Percentiles rank a stretch among this genome's conserved stretches.
phyloP scores from a whole-genome alignment of 176 grass and related monocot species.

The Oryza meridionalis region DNA sequence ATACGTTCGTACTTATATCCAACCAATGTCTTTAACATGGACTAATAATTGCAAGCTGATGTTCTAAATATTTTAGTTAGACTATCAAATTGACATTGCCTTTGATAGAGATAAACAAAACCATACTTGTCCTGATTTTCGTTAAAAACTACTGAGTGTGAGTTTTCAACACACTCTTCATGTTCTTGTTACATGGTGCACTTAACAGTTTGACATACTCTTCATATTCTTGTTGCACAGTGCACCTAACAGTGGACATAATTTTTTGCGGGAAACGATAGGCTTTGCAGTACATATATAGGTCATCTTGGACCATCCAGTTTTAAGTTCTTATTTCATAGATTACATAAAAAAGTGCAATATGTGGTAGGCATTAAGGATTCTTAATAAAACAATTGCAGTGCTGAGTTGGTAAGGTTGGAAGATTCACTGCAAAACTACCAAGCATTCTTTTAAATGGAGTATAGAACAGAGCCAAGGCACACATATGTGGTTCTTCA shows the following conservation, averaged over 20 bases:
- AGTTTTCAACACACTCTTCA: neutral
- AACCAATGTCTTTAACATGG: neutral
- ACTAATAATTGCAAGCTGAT: constrained; percentile 15
- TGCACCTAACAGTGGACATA: neutral
- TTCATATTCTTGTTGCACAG: neutral
- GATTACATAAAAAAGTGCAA: neutral
- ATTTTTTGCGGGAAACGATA: too few relatives aligned
- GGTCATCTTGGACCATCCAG: neutral
- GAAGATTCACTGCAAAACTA: too few relatives aligned
- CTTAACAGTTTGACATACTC: neutral
- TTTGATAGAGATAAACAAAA: neutral
- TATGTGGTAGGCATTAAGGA: neutral
- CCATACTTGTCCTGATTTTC: neutral
- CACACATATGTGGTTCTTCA: neutral
- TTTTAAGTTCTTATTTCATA: neutral
- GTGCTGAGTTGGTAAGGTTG: too few relatives aligned
- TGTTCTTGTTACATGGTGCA: neutral
- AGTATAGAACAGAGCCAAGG: neutral
- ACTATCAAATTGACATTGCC: neutral
- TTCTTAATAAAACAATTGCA: neutral
- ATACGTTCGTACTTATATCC: neutral
- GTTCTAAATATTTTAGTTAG: neutral
- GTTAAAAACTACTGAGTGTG: neutral
- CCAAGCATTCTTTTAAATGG: too few relatives aligned
- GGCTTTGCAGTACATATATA: neutral